phyloP scores from a whole-genome alignment of 2,329 filamentous ascomycete genomes.

The Cercospora citrullina region DNA sequence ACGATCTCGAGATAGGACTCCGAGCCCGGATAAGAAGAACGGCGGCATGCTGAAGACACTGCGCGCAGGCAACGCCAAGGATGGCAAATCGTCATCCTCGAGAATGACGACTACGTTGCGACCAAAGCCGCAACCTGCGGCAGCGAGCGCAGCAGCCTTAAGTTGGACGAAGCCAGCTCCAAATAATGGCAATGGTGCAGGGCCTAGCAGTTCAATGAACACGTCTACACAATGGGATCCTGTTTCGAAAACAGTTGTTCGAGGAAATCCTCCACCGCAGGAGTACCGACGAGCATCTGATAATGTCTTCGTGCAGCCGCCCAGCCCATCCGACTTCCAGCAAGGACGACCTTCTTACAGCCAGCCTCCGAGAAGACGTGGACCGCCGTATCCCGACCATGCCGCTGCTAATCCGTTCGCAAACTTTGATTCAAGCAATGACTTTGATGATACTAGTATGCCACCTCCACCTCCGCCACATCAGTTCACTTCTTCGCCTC shows the following conservation, averaged over 20 bases:
- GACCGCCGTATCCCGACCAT: slow-evolving; percentile 37
- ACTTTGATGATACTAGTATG: slow-evolving; percentile 26
- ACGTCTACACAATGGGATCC: slow-evolving; percentile 36
- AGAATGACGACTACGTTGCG: slow-evolving; percentile 48
- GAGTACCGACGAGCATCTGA: slow-evolving; percentile 30
- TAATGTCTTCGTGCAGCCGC: slow-evolving; percentile 31
- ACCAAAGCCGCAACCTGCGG: slow-evolving; percentile 53
- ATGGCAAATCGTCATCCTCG: slow-evolving; percentile 40
- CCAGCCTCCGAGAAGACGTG: slow-evolving; percentile 19
- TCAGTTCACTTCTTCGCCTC: slow-evolving; percentile 18
- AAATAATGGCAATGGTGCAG: slow-evolving; percentile 4
- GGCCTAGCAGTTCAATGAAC: slow-evolving; percentile 12
- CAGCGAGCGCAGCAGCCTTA: slow-evolving; percentile 63
- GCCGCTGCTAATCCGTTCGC: slow-evolving; percentile 31
- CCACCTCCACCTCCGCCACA: slow-evolving; percentile 33
- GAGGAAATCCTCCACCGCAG: slow-evolving; percentile 14
- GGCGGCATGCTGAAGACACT: slow-evolving; percentile 52
- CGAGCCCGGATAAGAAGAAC: slow-evolving; percentile 61
- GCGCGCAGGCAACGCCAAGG: slow-evolving; percentile 33
- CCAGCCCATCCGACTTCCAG: slow-evolving; percentile 36
- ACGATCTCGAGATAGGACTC: slow-evolving; percentile 52
- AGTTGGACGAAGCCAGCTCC: slow-evolving; percentile 52
- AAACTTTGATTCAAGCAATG: slow-evolving; percentile 33
- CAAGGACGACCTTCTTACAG: slow-evolving; percentile 24
- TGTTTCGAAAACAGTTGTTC: slow-evolving; percentile 37